phyloP scores from a whole-genome alignment of 352 stramenopile species.

The Pythium utonaiense region DNA sequence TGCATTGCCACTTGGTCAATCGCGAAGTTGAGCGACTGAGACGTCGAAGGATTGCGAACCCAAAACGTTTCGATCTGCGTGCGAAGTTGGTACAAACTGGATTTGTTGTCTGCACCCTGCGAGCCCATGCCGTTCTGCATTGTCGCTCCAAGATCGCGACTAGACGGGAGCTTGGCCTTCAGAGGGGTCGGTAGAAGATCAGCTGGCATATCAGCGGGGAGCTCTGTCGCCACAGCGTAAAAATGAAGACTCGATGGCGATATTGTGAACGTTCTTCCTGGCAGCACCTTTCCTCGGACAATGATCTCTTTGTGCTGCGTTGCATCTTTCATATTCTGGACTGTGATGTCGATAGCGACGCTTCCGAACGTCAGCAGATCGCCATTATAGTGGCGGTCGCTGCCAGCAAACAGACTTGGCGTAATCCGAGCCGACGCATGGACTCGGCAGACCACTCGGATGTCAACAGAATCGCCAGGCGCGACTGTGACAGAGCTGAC shows the following conservation, averaged over 20 bases:
- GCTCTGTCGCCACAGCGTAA: slow-evolving; percentile 59
- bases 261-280: slow-evolving; percentile 79
- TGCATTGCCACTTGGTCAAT: slow-evolving; percentile 70
- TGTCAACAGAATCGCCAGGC: slow-evolving; percentile 79
- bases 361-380: slow-evolving; percentile 63
- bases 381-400: slow-evolving; percentile 29
- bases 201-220: slow-evolving; percentile 43
- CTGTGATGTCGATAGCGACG: slow-evolving; percentile 62
- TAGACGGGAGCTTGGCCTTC: slow-evolving; percentile 30
- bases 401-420: slow-evolving; percentile 36
- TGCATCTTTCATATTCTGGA: slow-evolving; percentile 59
- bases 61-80: slow-evolving; percentile 75
- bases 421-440: slow-evolving; percentile 57
- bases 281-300: slow-evolving; percentile 70
- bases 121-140: slow-evolving; percentile 10
- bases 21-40: slow-evolving; percentile 64
- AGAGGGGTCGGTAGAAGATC: slow-evolving; percentile 43
- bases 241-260: slow-evolving; percentile 80
- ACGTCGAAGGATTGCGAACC: slow-evolving; percentile 71
- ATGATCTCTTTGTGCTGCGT: slow-evolving; percentile 63
- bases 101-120: slow-evolving; percentile 11
- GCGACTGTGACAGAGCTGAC: slow-evolving; percentile 59
- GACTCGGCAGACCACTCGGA: slow-evolving; percentile 78
- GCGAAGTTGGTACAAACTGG: slow-evolving; percentile 57
- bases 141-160: slow-evolving; percentile 20